A percentile compares a stretch with the other conserved stretches of the same genome.
phyloP scores from a whole-genome alignment of 2,329 filamentous ascomycete genomes.

The Claviceps purpurea region DNA sequence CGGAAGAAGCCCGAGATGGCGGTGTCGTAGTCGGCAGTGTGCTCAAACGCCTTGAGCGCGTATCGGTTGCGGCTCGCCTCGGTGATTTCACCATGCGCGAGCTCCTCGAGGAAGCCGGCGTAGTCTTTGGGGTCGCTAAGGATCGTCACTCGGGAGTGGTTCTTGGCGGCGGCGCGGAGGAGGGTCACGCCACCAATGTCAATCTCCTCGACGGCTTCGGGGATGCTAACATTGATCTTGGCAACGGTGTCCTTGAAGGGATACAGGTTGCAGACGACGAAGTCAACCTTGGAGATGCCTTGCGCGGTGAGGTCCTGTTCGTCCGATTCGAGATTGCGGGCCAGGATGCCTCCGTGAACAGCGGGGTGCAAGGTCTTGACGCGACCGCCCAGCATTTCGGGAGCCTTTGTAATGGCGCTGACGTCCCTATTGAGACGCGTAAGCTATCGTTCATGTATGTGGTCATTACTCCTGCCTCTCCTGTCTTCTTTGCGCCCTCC shows the following conservation, averaged over 20 bases:
- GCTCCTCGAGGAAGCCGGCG: constrained; percentile 81
- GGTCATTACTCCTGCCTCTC: neutral
- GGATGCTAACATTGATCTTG: constrained; percentile 92
- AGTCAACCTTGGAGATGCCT: constrained; percentile 91
- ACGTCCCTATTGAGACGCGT: constrained; percentile 53
- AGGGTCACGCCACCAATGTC: constrained; percentile 97
- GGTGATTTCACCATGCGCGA: constrained; percentile 74
- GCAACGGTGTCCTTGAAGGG: constrained; percentile 98
- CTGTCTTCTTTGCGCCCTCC: neutral
- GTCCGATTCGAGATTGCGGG: constrained; percentile 85
- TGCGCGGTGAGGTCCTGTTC: constrained; percentile 93
- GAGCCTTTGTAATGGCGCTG: constrained; percentile 90
- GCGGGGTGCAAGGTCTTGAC: constrained; percentile 93
- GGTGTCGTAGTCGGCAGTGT: constrained; percentile 91
- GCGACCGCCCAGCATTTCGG: constrained; percentile 83
- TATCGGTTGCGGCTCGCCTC: constrained; percentile 78
- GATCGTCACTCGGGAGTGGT: constrained; percentile 90
- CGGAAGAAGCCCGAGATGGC: constrained; percentile 96
- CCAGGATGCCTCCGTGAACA: constrained; percentile 81
- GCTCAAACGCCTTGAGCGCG: constrained; percentile 94
- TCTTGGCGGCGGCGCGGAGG: constrained; percentile 93
- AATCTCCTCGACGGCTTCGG: constrained; percentile 96
- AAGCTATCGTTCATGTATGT: neutral
- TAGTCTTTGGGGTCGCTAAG: constrained; percentile 92
- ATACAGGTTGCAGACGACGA: constrained; percentile 95